Conservation (phyloP, 2,329 filamentous ascomycete genomes). For the Penicillium vulpinum region DNA sequence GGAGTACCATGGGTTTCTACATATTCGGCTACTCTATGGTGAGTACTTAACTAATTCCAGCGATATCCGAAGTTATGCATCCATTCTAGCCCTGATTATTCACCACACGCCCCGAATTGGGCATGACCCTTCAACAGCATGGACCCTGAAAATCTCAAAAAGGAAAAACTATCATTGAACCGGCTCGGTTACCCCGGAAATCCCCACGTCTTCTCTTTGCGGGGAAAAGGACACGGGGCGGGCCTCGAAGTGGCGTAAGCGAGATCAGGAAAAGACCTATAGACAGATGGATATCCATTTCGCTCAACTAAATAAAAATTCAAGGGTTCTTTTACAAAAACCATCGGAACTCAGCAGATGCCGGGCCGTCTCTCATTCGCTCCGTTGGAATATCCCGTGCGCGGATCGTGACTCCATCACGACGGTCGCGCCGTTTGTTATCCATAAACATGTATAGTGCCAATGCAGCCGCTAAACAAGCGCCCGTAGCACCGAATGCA, state of each 20-base stretch:
- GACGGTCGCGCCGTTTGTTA: slow-evolving; percentile 60
- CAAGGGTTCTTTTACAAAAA: slow-evolving; percentile 41
- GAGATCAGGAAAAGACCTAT: not conserved
- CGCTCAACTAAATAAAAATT: not conserved
- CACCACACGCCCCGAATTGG: not conserved
- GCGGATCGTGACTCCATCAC: slow-evolving; percentile 56
- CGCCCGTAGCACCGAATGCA: slow-evolving; percentile 56
- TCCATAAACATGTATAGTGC: slow-evolving; percentile 66
- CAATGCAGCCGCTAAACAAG: slow-evolving; percentile 55
- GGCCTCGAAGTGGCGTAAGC: not conserved
- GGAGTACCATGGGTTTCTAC: no score
- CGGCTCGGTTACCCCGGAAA: not conserved
- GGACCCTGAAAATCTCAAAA: not conserved
- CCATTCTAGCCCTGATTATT: not conserved
- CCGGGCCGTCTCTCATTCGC: slow-evolving; percentile 56
- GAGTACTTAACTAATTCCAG: not conserved
- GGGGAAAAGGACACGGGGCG: not conserved
- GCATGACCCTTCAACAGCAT: not conserved
- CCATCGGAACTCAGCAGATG: slow-evolving; percentile 58
- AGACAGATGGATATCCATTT: not conserved
- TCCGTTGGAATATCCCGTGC: slow-evolving; percentile 61
- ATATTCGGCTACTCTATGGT: not conserved
- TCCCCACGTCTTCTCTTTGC: not conserved
- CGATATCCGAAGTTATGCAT: no score
- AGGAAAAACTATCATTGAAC: not conserved